Evolutionary conservation across 768 basidiomycete species (phyloP), one percentile per base, ranked within the genome.

Genomic region (Tylopilus balloui): DNA sequence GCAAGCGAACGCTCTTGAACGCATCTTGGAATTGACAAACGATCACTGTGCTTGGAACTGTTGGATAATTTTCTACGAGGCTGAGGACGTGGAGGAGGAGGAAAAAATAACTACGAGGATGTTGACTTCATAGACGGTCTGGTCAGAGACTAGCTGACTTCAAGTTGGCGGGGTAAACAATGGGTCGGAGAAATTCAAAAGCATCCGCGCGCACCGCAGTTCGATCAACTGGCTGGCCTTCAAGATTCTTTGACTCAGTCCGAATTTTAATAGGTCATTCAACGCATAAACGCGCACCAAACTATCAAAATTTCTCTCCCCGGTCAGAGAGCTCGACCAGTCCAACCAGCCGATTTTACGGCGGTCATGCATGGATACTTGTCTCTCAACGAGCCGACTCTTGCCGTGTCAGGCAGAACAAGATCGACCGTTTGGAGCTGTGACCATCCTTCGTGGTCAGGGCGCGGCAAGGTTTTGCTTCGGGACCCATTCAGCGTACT

Each of bases 351-450:
- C 42, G 42, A 51, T 47, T 48, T 43, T 41, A 38, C 25, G 19
- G 34, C 5, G 38, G 45, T 24, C 47, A 34, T 44, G 20, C 37
- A 37, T 27, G n/a, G n/a, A 29, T 21, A 8, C 34, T 47, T 4
- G 39, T 10, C 14, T 32, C 42, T 39, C 42, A 24, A 28, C 37
- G 41, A 35, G 31, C 32, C 3, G 17, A 23, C 41, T 28, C 29
- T 32, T 40, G 36, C 11, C 36, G 17, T 12, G 48, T 45, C 34
- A 51, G 38, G 36, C 50, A n/a, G 48, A 24, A 40, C 40, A 20
- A 45, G 8, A 44, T 42, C 24, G 15, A 40, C 42, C 43, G 55
- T 56, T 53, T 48, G 41, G 17, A 31, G 24, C 17, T 37, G 42
- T 29, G 11, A 37, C 20, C 31, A n/a, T n/a, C 28, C 40, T 42